A percentile compares a stretch with the other conserved stretches of the same genome.
Evolutionary conservation across 2,329 filamentous ascomycete species (phyloP).

Genomic region (Rutstroemia sp.): DNA sequence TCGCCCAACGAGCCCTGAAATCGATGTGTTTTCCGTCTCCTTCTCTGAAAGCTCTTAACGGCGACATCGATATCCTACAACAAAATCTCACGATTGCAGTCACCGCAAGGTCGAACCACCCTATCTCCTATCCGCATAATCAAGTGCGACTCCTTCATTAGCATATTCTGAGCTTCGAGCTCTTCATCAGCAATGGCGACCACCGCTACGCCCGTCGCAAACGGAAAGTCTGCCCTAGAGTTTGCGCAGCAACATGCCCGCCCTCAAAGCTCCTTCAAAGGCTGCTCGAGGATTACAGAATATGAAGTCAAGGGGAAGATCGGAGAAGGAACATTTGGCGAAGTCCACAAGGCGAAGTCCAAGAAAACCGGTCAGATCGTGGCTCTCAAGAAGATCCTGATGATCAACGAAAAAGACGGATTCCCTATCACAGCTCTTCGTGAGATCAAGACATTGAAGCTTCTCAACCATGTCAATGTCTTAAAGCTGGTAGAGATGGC

Average conservation of each 20-base stretch:
- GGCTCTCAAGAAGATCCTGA: slow-evolving; percentile 96
- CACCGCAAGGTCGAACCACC: neutral
- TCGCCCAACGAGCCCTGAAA: slow-evolving; percentile 8
- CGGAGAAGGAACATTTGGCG: slow-evolving; percentile 94
- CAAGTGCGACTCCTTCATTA: neutral
- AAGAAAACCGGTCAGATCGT: slow-evolving; percentile 68
- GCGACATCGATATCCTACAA: neutral
- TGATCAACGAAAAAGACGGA: slow-evolving; percentile 99
- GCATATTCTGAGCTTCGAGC: neutral
- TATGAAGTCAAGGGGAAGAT: slow-evolving; percentile 79
- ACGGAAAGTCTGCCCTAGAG: slow-evolving; percentile 16
- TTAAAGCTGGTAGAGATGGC: slow-evolving; percentile 91
- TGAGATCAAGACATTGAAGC: slow-evolving; percentile 95
- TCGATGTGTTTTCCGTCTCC: neutral
- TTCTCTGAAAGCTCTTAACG: neutral
- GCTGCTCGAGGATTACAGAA: slow-evolving; percentile 76
- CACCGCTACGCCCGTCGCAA: slow-evolving; percentile 11
- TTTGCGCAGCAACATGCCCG: slow-evolving; percentile 16
- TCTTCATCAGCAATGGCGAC: slow-evolving; percentile 5
- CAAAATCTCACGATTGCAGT: neutral
- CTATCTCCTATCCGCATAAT: neutral
- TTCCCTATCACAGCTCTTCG: slow-evolving; percentile 98
- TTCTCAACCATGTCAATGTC: slow-evolving; percentile 86
- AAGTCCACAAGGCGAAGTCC: slow-evolving; percentile 84
- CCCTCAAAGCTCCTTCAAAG: slow-evolving; percentile 48